These are phyloP conservation scores for Hyaloscypha hepaticicola DNA, from an alignment of 495 filamentous ascomycete genomes.

Conservation along the genomic window DNA sequence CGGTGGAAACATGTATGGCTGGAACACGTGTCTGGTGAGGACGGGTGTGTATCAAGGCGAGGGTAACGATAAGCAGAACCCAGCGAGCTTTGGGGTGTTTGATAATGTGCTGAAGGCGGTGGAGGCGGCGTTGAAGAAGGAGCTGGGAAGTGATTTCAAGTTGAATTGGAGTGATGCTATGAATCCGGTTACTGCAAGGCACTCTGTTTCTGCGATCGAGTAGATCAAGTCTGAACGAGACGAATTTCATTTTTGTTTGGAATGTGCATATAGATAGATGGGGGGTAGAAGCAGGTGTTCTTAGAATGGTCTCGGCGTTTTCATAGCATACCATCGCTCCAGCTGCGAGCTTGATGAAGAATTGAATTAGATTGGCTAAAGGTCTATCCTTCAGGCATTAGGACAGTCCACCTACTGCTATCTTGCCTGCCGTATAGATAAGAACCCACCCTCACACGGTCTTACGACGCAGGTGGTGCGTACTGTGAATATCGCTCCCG, in stretches of 20 bases:
- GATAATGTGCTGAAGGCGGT: conserved; percentile 56
- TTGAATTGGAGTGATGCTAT: conserved; percentile 50
- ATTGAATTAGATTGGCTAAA: too few species aligned
- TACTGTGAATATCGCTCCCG: too few species aligned
- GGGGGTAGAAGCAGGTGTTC: too few species aligned
- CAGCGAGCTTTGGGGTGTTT: conserved; percentile 58
- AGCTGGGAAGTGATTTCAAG: conserved; percentile 56
- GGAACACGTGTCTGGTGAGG: conserved; percentile 78
- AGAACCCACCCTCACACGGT: too few species aligned
- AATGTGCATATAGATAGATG: background rate
- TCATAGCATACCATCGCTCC: too few species aligned
- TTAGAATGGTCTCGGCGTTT: too few species aligned
- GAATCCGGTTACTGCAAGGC: conserved; percentile 29
- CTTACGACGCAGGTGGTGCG: too few species aligned
- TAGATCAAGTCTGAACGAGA: conserved; percentile 6
- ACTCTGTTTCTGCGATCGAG: conserved; percentile 29
- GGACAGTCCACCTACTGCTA: too few species aligned
- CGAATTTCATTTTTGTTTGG: conserved; percentile 23
- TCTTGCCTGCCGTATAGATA: too few species aligned
- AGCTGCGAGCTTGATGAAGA: too few species aligned
- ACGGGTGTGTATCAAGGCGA: conserved; percentile 70
- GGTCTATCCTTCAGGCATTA: too few species aligned
- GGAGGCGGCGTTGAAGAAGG: conserved; percentile 52
- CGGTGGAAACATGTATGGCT: conserved; percentile 77
- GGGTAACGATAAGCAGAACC: conserved; percentile 57